Evolutionary conservation across 1,284 basidiomycete genomes (phyloP), one percentile per base, ranked within the genome.

Genomic region (Hymenochaete sp.): DNA sequence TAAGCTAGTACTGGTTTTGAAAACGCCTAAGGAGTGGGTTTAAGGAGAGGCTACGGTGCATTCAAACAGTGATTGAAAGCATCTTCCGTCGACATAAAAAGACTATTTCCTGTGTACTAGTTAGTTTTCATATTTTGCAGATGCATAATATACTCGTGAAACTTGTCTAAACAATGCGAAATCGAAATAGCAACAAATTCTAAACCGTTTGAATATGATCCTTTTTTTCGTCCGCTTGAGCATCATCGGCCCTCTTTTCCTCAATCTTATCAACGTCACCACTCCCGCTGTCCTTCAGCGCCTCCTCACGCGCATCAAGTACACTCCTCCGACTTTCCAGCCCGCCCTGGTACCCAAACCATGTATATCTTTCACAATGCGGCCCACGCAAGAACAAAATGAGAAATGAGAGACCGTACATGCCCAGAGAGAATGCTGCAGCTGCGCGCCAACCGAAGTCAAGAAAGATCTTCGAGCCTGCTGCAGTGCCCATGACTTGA

Each of bases 11-110:
- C 68, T 75, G 50, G 77, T 84, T n/a, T 62, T 93, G 54, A 80
- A 71, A 59, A 73, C 66, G 21, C 82, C 91, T 0, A 70, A 62
- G 49, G 76, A 79, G 6, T 95, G 92, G 92, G 78, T 65, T 10
- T 71, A 59, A 57, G 18, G 25, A n/a, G n/a, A n/a, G n/a, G n/a
- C n/a, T n/a, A n/a, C n/a, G n/a, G n/a, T n/a, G n/a, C n/a, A n/a
- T n/a, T n/a, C n/a, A n/a, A n/a, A n/a, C n/a, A n/a, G n/a, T n/a
- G n/a, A n/a, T n/a, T n/a, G n/a, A n/a, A n/a, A n/a, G n/a, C n/a
- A n/a, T n/a, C n/a, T n/a, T n/a, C n/a, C n/a, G n/a, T n/a, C n/a
- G n/a, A n/a, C n/a, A n/a, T n/a, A n/a, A n/a, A n/a, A n/a, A n/a
- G n/a, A n/a, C n/a, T n/a, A n/a, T n/a, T n/a, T n/a, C n/a, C n/a